Percentiles rank a stretch among this genome's conserved stretches.
phyloP scores from a whole-genome alignment of 108 stramenopile species.

The Skeletonema tropicum region DNA sequence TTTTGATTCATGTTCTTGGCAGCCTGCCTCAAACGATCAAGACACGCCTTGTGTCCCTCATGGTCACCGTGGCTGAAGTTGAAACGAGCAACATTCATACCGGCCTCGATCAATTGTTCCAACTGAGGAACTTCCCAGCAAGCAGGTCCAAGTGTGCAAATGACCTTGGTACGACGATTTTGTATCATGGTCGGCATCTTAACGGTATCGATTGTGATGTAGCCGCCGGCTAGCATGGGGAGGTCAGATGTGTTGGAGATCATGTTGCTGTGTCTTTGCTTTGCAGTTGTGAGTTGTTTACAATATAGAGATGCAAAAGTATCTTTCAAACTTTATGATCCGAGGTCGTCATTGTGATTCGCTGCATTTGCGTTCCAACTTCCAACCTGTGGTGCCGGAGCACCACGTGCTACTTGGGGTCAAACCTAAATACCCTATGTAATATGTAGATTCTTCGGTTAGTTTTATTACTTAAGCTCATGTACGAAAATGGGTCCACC shows the following conservation, averaged over 20 bases:
- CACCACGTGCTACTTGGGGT: neutral
- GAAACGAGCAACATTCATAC: slow-evolving; percentile 91
- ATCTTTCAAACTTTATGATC: neutral
- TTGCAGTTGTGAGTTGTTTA: neutral
- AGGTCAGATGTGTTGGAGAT: slow-evolving; percentile 69
- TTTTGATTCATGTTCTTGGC: slow-evolving; percentile 68
- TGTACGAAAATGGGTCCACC: neutral
- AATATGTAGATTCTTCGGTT: neutral
- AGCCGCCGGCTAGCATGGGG: slow-evolving; percentile 62
- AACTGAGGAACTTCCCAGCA: slow-evolving; percentile 85
- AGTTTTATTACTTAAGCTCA: too few relatives aligned
- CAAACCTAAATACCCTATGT: neutral
- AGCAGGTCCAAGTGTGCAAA: slow-evolving; percentile 90
- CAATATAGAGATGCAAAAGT: too few relatives aligned
- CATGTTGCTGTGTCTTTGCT: slow-evolving; percentile 6
- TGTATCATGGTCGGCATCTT: slow-evolving; percentile 47
- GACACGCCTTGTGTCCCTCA: slow-evolving; percentile 64
- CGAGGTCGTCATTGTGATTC: too few relatives aligned
- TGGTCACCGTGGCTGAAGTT: slow-evolving; percentile 93
- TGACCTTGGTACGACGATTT: slow-evolving; percentile 82
- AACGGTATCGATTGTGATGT: slow-evolving; percentile 59
- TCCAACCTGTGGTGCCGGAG: neutral
- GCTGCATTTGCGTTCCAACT: neutral
- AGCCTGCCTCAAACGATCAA: slow-evolving; percentile 71
- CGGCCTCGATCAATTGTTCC: slow-evolving; percentile 83